Evolutionary conservation across 2,329 filamentous ascomycete genomes (phyloP).

Genomic region (Clarireedia sp.): DNA sequence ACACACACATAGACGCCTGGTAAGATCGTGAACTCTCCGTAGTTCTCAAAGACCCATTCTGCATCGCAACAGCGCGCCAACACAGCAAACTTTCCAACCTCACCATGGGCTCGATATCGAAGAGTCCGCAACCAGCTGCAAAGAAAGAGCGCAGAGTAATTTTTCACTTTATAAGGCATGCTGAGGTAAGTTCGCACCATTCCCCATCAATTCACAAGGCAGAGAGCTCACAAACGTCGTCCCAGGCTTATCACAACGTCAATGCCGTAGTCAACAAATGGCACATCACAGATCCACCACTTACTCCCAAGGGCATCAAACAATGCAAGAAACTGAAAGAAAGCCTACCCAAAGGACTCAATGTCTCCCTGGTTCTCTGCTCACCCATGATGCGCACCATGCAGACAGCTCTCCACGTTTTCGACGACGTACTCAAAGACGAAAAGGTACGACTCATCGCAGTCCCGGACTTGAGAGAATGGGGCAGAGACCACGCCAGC

Average conservation of each 20-base stretch:
- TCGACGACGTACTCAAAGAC: background rate
- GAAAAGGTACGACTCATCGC: background rate
- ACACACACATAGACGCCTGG: no score
- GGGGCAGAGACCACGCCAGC: background rate
- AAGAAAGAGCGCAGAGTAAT: background rate
- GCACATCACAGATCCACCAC: background rate
- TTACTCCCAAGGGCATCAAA: background rate
- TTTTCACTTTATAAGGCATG: background rate
- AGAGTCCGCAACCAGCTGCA: no score
- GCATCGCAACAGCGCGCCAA: no score
- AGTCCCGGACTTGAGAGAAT: background rate
- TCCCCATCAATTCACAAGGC: background rate
- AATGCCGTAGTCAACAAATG: background rate
- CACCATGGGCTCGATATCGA: no score
- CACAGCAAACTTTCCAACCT: no score
- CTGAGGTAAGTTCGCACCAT: background rate
- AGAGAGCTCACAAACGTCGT: background rate
- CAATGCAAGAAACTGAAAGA: background rate
- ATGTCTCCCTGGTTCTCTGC: background rate
- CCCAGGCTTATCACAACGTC: background rate
- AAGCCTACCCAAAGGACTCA: background rate
- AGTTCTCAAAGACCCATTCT: no score
- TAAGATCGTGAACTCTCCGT: no score
- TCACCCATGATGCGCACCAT: background rate
- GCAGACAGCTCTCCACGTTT: background rate